Base-by-base conservation (phyloP, 768 basidiomycete species). In the Auricularia cornea region DNA sequence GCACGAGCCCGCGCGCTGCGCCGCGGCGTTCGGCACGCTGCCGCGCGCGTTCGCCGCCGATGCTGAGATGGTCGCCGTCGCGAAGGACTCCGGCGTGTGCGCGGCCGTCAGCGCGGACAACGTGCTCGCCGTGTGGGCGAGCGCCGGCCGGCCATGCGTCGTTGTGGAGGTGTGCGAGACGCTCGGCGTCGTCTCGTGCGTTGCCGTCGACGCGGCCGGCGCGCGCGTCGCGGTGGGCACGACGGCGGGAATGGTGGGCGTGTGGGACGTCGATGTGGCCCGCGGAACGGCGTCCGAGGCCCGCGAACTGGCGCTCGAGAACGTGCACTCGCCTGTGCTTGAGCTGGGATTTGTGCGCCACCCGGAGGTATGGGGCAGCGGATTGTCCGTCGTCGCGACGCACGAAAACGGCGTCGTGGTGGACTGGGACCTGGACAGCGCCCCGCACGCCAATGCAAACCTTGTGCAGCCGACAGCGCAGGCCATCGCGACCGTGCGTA, bases 41-140 rank as follows among this genome's bases (percentile, higher is more conserved):
- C 88, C 90, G n/a, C 84, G 92, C n/a, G 82, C 84, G 3, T 92
- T 92, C 69, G 73, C 83, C 1, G 88, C 87, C 28, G 95, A 97
- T 67, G 84, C 96, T 14, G 93, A 94, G 65, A 78, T 94, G 23
- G 76, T 95, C 26, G 86, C 89, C 1, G 74, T 84, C 1, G 92
- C 88, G 70, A 78, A 78, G 59, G 83, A 89, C 67, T 87, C 89
- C n/a, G 75, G 77, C 41, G 73, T 85, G 2, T 75, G 90, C 51
- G 82, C 87, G 18, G 86, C 88, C 3, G 85, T 93, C 33, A 90
- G 90, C 4, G 71, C 92, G 60, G 86, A 89, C 68, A 92, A 91
- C 69, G 88, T 92, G 71, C 76, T 94, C 44, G 79, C 80, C 60
- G 76, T 92, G 10, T 92, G 90, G 90, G 78, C 80, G 40, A 75